Base-by-base conservation (phyloP, 164 flowering plant species). In the Annona cherimola region DNA sequence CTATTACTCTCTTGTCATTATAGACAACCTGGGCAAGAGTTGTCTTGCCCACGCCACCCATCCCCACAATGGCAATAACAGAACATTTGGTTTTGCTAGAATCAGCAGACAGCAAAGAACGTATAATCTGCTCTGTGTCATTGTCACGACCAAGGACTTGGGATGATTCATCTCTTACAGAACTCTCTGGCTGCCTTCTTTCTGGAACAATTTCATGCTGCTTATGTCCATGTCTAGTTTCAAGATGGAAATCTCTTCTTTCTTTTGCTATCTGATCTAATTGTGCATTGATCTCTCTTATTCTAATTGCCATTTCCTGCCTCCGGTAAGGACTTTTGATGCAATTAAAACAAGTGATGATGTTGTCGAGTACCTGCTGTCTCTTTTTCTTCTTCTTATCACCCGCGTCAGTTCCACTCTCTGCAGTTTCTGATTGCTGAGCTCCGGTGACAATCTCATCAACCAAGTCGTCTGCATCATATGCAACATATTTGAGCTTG, bases 11-110 rank as follows among this genome's bases (percentile, higher is more conserved):
- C 20, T 54, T 11, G 60, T 66, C 63, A 20, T 74, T 68, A 20
- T 74, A 68, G 5, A 68, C 68, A 60, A 68, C 18, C 40, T 67
- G 66, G 5, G 71, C 76, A 61, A 74, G 76, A 5, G 76, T 68
- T 6, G 76, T 74, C 35, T 74, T 74, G 18, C 76, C 76, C 2
- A 74, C 40, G 2, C 76, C 76, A 4, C 61, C 76, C 59, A 67
- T 68, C 16, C 71, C 76, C 2, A 74, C 71, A 45, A 74, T 61
- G 4, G 71, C 45, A 26, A 68, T 46, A 35, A 69, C 71, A 20
- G 68, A 60, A 40, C 20, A n/a, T 8, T 4, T 4, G 11, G 43
- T 66, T 42, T 55, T 42, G 1, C n/a, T 12, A 39, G 4, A 0
- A 5, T 16, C 71, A 54, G 61, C 41, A 6, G 14, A 50, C 39